Base-by-base conservation (phyloP, 495 filamentous ascomycete genomes). In the Aspergillus incahuasiensis region DNA sequence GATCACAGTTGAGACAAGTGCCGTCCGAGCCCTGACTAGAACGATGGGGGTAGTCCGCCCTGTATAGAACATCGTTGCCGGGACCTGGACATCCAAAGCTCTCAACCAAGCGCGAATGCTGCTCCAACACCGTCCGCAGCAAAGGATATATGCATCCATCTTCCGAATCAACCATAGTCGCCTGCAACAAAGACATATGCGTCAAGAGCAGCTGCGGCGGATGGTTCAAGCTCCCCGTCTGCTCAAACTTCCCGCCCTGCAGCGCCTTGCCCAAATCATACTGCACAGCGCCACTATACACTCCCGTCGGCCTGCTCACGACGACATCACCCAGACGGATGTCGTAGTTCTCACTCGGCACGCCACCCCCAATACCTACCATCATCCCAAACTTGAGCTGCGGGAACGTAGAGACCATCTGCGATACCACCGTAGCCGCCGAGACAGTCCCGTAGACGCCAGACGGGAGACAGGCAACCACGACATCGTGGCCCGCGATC, bases 191-290 rank as follows among this genome's bases (percentile, higher is more conserved):
- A 3, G 51, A 48, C 3, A 74, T 32, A 1, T 67, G 67, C 19
- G 56, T 70, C 20, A 73, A 57, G 1, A 74, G 55, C 9, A 63
- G 24, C 7, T 40, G 47, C 7, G 69, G 70, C 21, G 70, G 71
- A 34, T 68, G 62, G 46, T 74, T 71, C 18, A 77, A 47, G 3
- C 57, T 50, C 0, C 73, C 70, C 20, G 67, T 77, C 20, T 62
- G 65, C 51, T 58, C 34, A 50, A 76, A 74, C 9, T 53, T 18
- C 4, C 64, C 64, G 7, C 54, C 61, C 5, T 42, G 32, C 18
- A 63, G 7, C 7, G 62, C 56, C 44, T 77, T 79, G 4, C 75
- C 77, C 50, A 67, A 66, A 45, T 74, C 68, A 55, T 71, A 74
- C 50, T 74, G 71, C 5, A 74, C 41, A 6, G 66, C 69, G 0